Evolutionary conservation across 441 rosid species (phyloP).

Genomic region (Erodium texanum): DNA sequence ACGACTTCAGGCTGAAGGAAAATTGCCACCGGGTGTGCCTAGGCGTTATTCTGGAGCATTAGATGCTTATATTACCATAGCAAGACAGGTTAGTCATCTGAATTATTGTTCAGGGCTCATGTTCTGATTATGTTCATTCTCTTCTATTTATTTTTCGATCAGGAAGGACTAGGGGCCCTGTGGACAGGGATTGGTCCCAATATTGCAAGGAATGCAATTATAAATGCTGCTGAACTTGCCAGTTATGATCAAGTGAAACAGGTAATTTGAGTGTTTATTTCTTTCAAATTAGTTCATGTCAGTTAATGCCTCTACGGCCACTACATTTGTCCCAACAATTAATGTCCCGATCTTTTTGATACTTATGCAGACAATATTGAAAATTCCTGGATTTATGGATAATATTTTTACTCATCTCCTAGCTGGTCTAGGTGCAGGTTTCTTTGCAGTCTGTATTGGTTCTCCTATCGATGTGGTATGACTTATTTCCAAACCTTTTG

Average conservation of each 20-base stretch:
- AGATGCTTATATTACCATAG: constrained; percentile 54
- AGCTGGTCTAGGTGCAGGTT: constrained; percentile 70
- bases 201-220: constrained; percentile 58
- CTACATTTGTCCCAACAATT: not conserved
- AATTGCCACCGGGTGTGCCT: constrained; percentile 51
- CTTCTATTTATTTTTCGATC: constrained; percentile 8
- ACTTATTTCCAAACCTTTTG: constrained; percentile 11
- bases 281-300: not conserved
- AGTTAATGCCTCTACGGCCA: constrained; percentile 3
- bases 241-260: constrained; percentile 68
- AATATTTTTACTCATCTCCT: constrained; percentile 52
- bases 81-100: constrained; percentile 42
- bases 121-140: not conserved
- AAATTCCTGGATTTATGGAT: constrained; percentile 66
- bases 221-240: constrained; percentile 76
- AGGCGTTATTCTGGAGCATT: constrained; percentile 64
- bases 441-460: constrained; percentile 66
- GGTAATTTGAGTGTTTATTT: constrained; percentile 25
- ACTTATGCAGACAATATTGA: constrained; percentile 65
- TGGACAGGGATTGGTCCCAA: constrained; percentile 84
- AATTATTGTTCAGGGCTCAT: not conserved
- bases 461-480: constrained; percentile 74
- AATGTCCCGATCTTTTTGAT: constrained; percentile 25
- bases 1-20: constrained; percentile 67
- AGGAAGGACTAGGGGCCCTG: constrained; percentile 62